These are phyloP conservation scores for Ophiorrhiza pumila DNA, from an alignment of 257 asterid species.

Conservation along the genomic window DNA sequence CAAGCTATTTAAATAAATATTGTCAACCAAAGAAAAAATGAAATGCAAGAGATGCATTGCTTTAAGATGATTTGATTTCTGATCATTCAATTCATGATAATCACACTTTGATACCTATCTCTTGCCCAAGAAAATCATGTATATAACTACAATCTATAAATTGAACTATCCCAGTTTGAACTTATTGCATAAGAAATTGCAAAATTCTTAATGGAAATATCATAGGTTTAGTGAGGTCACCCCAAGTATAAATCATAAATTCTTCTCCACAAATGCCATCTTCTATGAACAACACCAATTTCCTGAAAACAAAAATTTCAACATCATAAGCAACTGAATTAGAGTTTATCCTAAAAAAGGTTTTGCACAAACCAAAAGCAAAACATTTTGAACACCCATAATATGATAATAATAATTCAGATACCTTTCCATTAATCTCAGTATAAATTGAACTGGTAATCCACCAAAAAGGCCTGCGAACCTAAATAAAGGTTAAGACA, in stretches of 20 bases:
- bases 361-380: not conserved
- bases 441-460: slow-evolving; percentile 91
- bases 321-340: slow-evolving; percentile 1
- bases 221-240: slow-evolving; percentile 34
- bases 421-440: slow-evolving; percentile 85
- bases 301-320: slow-evolving; percentile 44
- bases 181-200: not conserved
- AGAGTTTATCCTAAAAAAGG: not conserved
- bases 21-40: not conserved
- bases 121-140: slow-evolving; percentile 4
- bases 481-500: slow-evolving; percentile 32
- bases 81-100: not conserved
- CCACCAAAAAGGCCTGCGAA: slow-evolving; percentile 99
- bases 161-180: not conserved
- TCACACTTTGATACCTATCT: not conserved
- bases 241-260: slow-evolving; percentile 90
- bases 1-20: not conserved
- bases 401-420: slow-evolving; percentile 12
- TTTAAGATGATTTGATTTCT: not conserved
- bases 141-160: not conserved
- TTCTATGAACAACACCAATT: slow-evolving; percentile 93
- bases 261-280: slow-evolving; percentile 99
- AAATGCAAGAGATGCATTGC: not conserved
- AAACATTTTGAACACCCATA: not conserved
- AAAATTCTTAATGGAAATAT: not conserved